A percentile compares a stretch with the other conserved stretches of the same genome.
Evolutionary conservation across 2,329 filamentous ascomycete species (phyloP).

Genomic region (Cadophora gregata): DNA sequence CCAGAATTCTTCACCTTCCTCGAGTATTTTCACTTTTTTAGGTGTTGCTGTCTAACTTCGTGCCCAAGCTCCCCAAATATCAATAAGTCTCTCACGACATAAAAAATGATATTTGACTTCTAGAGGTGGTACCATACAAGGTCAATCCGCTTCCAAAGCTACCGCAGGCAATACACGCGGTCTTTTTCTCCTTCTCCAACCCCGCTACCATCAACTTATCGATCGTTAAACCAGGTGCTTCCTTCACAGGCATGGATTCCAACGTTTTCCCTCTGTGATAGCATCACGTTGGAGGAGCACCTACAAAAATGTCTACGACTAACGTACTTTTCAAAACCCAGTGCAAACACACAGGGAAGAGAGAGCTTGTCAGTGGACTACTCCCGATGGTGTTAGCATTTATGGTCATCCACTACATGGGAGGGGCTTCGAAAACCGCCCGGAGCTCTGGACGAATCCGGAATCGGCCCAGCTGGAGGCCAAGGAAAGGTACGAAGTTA

Average conservation of each 20-base stretch:
- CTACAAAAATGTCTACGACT: background rate
- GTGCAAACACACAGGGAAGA: background rate
- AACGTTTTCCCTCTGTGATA: background rate
- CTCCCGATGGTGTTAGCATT: background rate
- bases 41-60: background rate
- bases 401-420: background rate
- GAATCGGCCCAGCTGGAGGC: background rate
- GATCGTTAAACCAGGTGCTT: background rate
- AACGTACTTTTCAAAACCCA: background rate
- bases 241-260: background rate
- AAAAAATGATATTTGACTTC: background rate
- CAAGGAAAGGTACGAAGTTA: background rate
- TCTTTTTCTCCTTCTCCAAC: slow-evolving; percentile 2
- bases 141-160: background rate
- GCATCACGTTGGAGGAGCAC: slow-evolving; percentile 5
- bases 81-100: background rate
- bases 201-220: background rate
- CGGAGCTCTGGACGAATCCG: background rate
- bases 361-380: background rate
- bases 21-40: background rate
- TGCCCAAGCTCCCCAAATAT: background rate
- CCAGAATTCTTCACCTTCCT: background rate
- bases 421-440: background rate
- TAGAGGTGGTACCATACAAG: background rate
- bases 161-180: background rate